Evolutionary conservation across 106 monocot species (phyloP).

Genomic region (Acorus calamus): DNA sequence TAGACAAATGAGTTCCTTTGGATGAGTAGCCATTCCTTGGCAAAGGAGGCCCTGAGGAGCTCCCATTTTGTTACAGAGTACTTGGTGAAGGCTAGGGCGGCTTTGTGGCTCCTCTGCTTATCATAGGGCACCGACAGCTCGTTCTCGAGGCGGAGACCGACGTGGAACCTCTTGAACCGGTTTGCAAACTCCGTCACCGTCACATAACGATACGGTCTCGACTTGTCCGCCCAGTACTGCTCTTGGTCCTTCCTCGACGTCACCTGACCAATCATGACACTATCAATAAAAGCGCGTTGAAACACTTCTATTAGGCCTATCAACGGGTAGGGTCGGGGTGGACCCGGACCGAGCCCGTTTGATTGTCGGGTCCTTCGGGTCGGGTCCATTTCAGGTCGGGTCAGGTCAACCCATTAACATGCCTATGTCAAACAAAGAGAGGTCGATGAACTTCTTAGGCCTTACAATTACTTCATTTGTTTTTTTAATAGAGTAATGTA

Average conservation of each 20-base stretch:
- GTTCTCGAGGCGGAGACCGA: conserved; percentile 23
- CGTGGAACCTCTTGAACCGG: conserved; percentile 33
- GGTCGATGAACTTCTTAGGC: no score
- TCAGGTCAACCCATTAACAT: no score
- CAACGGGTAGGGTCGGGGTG: no score
- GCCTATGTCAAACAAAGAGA: no score
- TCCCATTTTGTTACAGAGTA: conserved; percentile 21
- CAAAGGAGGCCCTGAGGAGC: conserved; percentile 42
- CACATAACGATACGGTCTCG: conserved; percentile 33
- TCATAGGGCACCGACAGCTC: conserved; percentile 43
- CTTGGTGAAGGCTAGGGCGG: conserved; percentile 37
- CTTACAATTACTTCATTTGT: no score
- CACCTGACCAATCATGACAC: conserved; percentile 21
- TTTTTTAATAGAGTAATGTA: no score
- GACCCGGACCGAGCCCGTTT: no score
- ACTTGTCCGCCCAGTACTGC: conserved; percentile 53
- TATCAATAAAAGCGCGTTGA: background rate
- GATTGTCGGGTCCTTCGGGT: no score
- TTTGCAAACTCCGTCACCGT: conserved; percentile 36
- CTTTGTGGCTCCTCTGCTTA: conserved; percentile 39
- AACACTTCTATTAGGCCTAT: no score
- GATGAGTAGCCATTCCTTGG: conserved; percentile 66
- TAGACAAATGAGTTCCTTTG: conserved; percentile 69
- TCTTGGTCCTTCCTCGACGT: conserved; percentile 67
- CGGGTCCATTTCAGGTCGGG: no score